A percentile compares a stretch with the other conserved stretches of the same genome.
phyloP scores from a whole-genome alignment of 1,284 basidiomycete genomes.

The Ganoderma sinense region DNA sequence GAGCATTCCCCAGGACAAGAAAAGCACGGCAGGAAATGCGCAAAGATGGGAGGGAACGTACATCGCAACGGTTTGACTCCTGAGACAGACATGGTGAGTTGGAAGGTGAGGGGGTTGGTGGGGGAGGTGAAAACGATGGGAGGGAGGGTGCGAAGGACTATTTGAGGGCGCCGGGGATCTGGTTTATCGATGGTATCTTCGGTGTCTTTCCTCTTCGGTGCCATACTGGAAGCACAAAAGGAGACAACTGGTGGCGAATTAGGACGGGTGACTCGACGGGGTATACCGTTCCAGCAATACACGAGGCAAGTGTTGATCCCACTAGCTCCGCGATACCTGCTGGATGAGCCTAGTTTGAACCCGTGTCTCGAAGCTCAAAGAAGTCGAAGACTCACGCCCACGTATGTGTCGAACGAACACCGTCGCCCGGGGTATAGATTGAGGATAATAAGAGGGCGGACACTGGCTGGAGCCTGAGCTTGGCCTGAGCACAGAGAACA shows the following conservation, averaged over 20 bases:
- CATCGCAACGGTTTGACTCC: background rate
- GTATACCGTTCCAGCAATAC: background rate
- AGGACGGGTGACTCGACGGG: slow-evolving; percentile 9
- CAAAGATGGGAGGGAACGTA: background rate
- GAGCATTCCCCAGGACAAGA: background rate
- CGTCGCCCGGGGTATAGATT: background rate
- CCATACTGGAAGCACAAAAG: slow-evolving; percentile 5
- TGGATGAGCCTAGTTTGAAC: background rate
- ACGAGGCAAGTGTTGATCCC: slow-evolving; percentile 7
- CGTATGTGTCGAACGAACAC: background rate
- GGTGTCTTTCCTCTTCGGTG: slow-evolving; percentile 4
- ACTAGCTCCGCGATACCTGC: background rate
- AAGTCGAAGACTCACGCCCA: background rate
- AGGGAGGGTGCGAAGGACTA: slow-evolving; percentile 11
- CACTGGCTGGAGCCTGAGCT: background rate
- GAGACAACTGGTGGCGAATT: slow-evolving; percentile 1
- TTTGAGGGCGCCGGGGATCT: background rate
- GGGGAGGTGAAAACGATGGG: slow-evolving; percentile 11
- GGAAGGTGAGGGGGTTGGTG: slow-evolving; percentile 3
- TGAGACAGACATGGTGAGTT: slow-evolving; percentile 6
- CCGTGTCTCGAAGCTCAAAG: background rate
- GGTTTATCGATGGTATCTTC: slow-evolving; percentile 12
- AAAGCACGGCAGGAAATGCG: background rate
- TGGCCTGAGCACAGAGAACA: background rate
- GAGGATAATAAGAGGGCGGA: background rate